These are phyloP conservation scores for Populus ilicifolia DNA, from an alignment of 345 rosid genomes.

Conservation along the genomic window DNA sequence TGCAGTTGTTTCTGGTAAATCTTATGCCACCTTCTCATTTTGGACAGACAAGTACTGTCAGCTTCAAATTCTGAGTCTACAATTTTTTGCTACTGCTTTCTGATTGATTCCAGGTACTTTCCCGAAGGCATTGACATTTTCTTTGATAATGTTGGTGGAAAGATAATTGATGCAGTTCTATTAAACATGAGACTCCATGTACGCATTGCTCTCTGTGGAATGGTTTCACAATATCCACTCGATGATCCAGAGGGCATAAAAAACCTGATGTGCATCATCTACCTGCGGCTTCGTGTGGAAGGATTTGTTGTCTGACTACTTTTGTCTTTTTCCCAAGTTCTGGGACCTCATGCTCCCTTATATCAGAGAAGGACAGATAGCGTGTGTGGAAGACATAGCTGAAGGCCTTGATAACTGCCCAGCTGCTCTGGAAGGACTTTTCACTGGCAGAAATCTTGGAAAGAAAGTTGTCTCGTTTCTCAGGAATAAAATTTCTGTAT, in stretches of 20 bases:
- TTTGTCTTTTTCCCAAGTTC: background rate
- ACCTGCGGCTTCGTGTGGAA: conserved; percentile 1
- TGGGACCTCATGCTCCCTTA: conserved; percentile 6
- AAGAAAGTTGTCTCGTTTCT: background rate
- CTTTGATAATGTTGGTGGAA: conserved; percentile 15
- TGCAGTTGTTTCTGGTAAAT: no score
- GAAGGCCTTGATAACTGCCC: conserved; percentile 18
- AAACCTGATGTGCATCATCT: conserved; percentile 4
- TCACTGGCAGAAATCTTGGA: background rate
- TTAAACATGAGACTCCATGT: conserved; percentile 11
- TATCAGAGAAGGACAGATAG: conserved; percentile 5
- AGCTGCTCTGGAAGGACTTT: conserved; percentile 14
- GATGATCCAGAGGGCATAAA: background rate
- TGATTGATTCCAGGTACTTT: background rate
- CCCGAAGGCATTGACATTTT: conserved; percentile 13
- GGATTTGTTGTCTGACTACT: background rate
- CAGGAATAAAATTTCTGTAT: no score
- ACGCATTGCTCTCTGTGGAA: conserved; percentile 7
- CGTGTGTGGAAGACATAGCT: conserved; percentile 3
- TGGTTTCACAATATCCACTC: conserved; percentile 12
- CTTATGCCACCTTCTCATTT: no score
- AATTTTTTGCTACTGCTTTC: no score
- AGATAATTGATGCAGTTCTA: conserved; percentile 9
- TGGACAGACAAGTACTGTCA: no score
- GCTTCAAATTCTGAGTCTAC: no score